phyloP scores from a whole-genome alignment of 228 moss, liverwort and hornwort species.

The Sphagnum magellanicum region DNA sequence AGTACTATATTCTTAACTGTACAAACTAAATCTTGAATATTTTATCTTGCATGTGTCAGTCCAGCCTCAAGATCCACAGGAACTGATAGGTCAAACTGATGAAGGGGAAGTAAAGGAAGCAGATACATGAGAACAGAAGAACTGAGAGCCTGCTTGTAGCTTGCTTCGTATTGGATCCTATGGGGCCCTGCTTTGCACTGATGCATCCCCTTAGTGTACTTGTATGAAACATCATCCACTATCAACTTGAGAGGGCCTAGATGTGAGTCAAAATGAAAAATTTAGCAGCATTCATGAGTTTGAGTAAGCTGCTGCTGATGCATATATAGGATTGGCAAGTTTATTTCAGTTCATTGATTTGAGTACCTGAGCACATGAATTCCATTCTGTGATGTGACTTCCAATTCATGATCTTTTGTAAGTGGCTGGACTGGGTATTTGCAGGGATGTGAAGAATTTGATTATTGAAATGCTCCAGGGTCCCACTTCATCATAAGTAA shows the following conservation, averaged over 20 bases:
- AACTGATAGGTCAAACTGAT: not conserved
- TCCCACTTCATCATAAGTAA: not conserved
- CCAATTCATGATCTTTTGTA: not conserved
- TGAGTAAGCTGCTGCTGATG: too few relatives aligned
- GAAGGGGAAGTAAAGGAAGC: not conserved
- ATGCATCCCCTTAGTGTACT: not conserved
- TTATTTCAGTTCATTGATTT: not conserved
- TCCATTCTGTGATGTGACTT: not conserved
- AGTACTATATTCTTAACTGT: constrained; percentile 11
- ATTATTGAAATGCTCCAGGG: constrained; percentile 80
- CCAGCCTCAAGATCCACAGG: not conserved
- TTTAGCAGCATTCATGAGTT: too few relatives aligned
- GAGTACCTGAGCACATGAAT: not conserved
- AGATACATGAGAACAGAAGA: not conserved
- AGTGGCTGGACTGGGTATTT: not conserved
- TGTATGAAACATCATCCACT: not conserved
- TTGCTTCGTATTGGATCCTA: not conserved
- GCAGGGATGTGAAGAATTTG: constrained; percentile 82
- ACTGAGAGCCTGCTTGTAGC: not conserved
- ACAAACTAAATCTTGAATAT: not conserved
- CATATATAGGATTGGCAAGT: not conserved
- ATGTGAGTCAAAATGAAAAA: too few relatives aligned
- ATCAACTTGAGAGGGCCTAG: too few relatives aligned
- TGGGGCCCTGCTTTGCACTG: not conserved
- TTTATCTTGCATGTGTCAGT: not conserved